Percentiles rank a stretch among this genome's conserved stretches.
phyloP scores from a whole-genome alignment of 2,329 filamentous ascomycete genomes.

The Hypoxylon sp. region DNA sequence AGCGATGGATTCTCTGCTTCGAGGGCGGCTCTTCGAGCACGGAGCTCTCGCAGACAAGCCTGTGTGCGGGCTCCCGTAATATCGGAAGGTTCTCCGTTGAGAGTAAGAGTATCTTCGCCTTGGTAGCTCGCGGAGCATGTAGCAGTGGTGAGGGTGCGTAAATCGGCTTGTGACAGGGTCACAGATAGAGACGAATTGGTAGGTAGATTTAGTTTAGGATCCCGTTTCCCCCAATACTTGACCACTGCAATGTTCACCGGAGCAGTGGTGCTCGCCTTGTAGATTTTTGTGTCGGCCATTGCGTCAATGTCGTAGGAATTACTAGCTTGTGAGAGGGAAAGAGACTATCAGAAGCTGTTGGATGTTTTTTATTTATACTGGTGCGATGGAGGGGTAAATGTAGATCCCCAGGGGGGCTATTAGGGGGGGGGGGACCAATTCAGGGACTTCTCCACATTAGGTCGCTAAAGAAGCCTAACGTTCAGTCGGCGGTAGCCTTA shows the following conservation, averaged over 20 bases:
- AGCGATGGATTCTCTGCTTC: slow-evolving; percentile 80
- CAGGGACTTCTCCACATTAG: slow-evolving; percentile 28
- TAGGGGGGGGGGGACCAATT: slow-evolving; percentile 28
- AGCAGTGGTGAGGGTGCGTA: slow-evolving; percentile 96
- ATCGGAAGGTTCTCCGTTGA: slow-evolving; percentile 88
- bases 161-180: slow-evolving; percentile 92
- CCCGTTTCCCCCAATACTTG: slow-evolving; percentile 99
- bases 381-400: slow-evolving; percentile 29
- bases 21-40: slow-evolving; percentile 80
- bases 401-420: slow-evolving; percentile 11
- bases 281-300: slow-evolving; percentile 71
- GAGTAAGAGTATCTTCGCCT: slow-evolving; percentile 77
- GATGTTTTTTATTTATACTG: slow-evolving; percentile 29
- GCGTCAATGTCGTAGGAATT: slow-evolving; percentile 12
- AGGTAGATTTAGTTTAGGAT: slow-evolving; percentile 92
- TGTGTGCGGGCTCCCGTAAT: slow-evolving; percentile 92
- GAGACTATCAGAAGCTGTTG: slow-evolving; percentile 27
- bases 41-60: slow-evolving; percentile 91
- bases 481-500: slow-evolving; percentile 10
- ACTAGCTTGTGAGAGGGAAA: slow-evolving; percentile 8
- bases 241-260: slow-evolving; percentile 99
- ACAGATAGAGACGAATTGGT: slow-evolving; percentile 98
- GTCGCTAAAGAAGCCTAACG: slow-evolving; percentile 27
- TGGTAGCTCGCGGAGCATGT: slow-evolving; percentile 84
- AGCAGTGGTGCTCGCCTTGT: slow-evolving; percentile 94